phyloP scores from a whole-genome alignment of 73 alveolate genomes.

The Breviolum minutum region DNA sequence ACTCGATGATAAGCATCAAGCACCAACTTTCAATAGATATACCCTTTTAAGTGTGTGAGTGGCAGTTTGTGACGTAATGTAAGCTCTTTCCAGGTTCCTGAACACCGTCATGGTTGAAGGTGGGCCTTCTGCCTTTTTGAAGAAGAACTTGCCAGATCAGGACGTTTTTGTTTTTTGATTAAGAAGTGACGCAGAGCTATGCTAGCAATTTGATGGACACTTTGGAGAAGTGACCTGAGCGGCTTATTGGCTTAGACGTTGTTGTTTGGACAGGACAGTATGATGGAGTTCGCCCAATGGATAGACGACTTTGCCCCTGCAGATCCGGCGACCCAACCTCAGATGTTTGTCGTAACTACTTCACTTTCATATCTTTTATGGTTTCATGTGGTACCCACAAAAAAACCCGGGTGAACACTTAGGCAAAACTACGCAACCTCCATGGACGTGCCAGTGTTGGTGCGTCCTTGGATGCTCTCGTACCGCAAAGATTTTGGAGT shows the following conservation, averaged over 20 bases:
- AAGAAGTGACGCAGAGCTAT: not conserved
- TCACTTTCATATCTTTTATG: not conserved
- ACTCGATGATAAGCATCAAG: too few species aligned
- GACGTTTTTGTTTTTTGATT: not conserved
- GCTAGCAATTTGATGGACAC: not conserved
- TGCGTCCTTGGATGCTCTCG: not conserved
- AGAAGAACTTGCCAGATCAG: not conserved
- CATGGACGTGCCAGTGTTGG: not conserved
- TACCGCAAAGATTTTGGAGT: not conserved
- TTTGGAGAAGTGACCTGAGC: not conserved
- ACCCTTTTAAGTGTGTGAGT: too few species aligned
- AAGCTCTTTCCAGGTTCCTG: not conserved
- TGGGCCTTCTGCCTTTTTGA: not conserved
- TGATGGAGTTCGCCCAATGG: not conserved
- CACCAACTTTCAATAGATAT: too few species aligned
- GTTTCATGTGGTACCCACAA: not conserved
- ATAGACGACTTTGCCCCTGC: slow-evolving; percentile 6
- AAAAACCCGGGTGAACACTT: not conserved
- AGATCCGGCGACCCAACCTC: not conserved
- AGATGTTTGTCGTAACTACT: not conserved
- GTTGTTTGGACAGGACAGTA: slow-evolving; percentile 4
- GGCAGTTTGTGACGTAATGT: too few species aligned
- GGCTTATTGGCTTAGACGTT: not conserved
- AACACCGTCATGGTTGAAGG: not conserved
- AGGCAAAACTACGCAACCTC: not conserved